Percentiles rank a stretch among this genome's conserved stretches.
phyloP scores from a whole-genome alignment of 352 stramenopile genomes.

The Pythium grandisporangium region DNA sequence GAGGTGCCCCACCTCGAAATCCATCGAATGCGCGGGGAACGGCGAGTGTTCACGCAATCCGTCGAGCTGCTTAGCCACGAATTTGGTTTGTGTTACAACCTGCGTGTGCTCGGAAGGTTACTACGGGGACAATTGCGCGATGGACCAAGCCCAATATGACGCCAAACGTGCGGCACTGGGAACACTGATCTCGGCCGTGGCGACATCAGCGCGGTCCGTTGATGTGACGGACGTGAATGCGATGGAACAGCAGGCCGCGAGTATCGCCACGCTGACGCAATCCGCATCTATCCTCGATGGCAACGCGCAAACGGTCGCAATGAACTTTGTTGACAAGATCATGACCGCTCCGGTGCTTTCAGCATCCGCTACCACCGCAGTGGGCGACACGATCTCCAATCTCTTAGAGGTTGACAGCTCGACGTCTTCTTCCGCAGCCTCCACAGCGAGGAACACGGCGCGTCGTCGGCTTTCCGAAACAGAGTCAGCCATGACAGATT shows the following conservation, averaged over 20 bases:
- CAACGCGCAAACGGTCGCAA: conserved; percentile 27
- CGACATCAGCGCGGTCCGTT: conserved; percentile 30
- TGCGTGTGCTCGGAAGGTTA: conserved; percentile 36
- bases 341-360: conserved; percentile 44
- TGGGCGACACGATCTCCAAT: conserved; percentile 56
- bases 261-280: conserved; percentile 58
- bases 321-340: conserved; percentile 50
- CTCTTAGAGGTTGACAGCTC: conserved; percentile 26
- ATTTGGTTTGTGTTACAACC: conserved; percentile 36
- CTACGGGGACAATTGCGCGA: conserved; percentile 51
- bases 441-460: not conserved
- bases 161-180: conserved; percentile 36
- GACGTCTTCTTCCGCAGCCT: not conserved
- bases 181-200: conserved; percentile 50
- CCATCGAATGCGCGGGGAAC: conserved; percentile 29
- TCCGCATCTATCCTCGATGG: conserved; percentile 43
- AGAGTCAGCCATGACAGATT: no score
- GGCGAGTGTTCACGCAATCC: conserved; percentile 41
- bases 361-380: conserved; percentile 24
- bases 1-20: conserved; percentile 34
- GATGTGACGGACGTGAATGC: conserved; percentile 38
- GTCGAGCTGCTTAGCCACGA: conserved; percentile 24
- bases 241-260: conserved; percentile 54
- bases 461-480: not conserved
- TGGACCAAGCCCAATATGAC: conserved; percentile 38